These are phyloP conservation scores for Cryoendolithus antarcticus DNA, from an alignment of 2,329 filamentous ascomycete species.

Conservation along the genomic window DNA sequence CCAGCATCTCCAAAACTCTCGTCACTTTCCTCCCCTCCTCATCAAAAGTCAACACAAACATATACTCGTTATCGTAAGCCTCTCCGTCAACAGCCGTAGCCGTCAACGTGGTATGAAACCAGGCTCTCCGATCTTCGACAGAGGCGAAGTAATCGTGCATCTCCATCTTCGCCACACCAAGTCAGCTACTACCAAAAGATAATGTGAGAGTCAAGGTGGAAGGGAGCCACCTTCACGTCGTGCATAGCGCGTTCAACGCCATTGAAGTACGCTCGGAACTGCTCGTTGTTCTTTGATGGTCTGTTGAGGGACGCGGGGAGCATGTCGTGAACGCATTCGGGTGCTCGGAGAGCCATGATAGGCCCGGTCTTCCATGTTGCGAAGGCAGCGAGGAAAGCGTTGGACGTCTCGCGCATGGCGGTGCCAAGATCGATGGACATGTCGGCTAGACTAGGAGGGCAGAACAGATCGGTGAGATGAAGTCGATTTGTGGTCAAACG, in stretches of 20 bases:
- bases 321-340: conserved; percentile 2
- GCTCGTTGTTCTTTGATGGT: conserved; percentile 1
- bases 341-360: conserved; percentile 2
- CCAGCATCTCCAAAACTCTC: conserved; percentile 4
- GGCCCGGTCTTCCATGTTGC: conserved; percentile 2
- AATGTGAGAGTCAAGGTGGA: no score
- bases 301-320: background rate
- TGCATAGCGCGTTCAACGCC: background rate
- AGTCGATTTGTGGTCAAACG: no score
- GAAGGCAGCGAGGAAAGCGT: conserved; percentile 1
- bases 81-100: background rate
- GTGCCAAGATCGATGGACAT: conserved; percentile 1
- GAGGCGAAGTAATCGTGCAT: conserved; percentile 3
- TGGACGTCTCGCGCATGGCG: conserved; percentile 2
- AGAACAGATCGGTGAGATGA: background rate
- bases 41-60: conserved; percentile 5
- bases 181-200: no score
- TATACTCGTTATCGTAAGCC: conserved; percentile 2
- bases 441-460: no score
- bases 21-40: conserved; percentile 1
- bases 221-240: background rate
- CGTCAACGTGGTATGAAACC: conserved; percentile 1
- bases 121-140: conserved; percentile 1
- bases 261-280: conserved; percentile 1
- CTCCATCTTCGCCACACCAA: background rate